Conservation (phyloP, 2,329 filamentous ascomycete genomes). For the Monosporascus sp. region DNA sequence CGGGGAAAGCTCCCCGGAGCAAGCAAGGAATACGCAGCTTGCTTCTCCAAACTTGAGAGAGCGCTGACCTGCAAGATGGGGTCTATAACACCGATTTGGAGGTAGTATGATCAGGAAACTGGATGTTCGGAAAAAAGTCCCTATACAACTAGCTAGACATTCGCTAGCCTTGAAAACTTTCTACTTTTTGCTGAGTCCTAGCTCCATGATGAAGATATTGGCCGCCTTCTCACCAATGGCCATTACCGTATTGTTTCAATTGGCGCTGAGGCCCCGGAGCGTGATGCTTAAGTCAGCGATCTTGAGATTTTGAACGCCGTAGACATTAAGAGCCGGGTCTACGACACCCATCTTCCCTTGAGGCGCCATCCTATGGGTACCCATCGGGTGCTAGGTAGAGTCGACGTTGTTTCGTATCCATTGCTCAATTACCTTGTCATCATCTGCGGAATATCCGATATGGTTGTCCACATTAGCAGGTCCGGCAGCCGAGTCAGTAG, state of each 20-base stretch:
- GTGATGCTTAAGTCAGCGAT: conserved; percentile 28
- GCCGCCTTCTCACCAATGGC: conserved; percentile 35
- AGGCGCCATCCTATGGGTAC: conserved; percentile 42
- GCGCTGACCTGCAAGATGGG: no score
- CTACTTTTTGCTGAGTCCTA: background rate
- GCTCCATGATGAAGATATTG: conserved; percentile 8
- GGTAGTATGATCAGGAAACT: no score
- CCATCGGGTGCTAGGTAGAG: conserved; percentile 40
- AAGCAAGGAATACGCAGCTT: no score
- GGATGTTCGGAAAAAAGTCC: no score
- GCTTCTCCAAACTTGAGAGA: no score
- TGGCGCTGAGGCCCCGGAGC: conserved; percentile 36
- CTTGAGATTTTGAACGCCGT: conserved; percentile 30
- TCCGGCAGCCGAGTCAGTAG: conserved; percentile 21
- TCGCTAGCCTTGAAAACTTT: no score
- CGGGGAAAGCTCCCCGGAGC: no score
- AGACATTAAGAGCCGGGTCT: conserved; percentile 36
- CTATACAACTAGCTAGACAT: no score
- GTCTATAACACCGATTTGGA: no score
- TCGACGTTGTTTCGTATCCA: conserved; percentile 32
- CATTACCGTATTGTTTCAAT: conserved; percentile 40
- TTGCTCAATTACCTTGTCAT: conserved; percentile 42
- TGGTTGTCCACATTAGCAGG: conserved; percentile 23
- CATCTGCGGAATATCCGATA: conserved; percentile 43
- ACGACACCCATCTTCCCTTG: conserved; percentile 37